phyloP scores from a whole-genome alignment of 371 early-diverging fungal genomes.

The Coemansia sp. region DNA sequence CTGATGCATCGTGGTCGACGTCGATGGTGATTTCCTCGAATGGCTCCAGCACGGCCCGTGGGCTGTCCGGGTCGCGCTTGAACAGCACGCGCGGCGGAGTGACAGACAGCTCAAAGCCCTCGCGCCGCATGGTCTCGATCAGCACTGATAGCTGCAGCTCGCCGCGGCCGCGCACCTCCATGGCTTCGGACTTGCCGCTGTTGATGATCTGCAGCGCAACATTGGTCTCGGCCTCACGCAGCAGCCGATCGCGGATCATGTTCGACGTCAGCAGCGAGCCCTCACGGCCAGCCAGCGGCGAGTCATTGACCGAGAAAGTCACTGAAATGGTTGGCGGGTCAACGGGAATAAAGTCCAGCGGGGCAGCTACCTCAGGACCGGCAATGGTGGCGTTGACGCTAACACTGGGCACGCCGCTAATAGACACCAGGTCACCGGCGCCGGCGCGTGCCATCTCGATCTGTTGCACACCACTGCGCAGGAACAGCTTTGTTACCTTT shows the following conservation, averaged over 20 bases:
- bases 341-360: constrained; percentile 68
- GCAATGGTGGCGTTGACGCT: constrained; percentile 78
- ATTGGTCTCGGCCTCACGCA: constrained; percentile 75
- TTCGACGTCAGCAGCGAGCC: constrained; percentile 71
- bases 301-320: constrained; percentile 77
- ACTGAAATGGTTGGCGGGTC: constrained; percentile 83
- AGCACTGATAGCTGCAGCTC: constrained; percentile 80
- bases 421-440: constrained; percentile 79
- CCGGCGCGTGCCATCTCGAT: constrained; percentile 68
- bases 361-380: constrained; percentile 55
- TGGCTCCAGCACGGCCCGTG: constrained; percentile 63
- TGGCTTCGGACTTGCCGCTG: constrained; percentile 60
- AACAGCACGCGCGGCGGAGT: constrained; percentile 75
- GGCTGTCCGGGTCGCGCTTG: constrained; percentile 53
- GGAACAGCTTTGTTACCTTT: constrained; percentile 68
- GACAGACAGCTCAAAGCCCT: constrained; percentile 79
- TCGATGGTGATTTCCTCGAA: constrained; percentile 79
- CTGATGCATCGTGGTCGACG: constrained; percentile 64
- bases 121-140: constrained; percentile 84
- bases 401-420: constrained; percentile 69
- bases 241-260: constrained; percentile 70
- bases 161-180: constrained; percentile 81
- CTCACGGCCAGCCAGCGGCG: constrained; percentile 76
- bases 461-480: constrained; percentile 69
- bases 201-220: constrained; percentile 69